Evolutionary conservation across 2,329 filamentous ascomycete species (phyloP), one percentile per base, ranked within the genome.

Genomic region (Sclerotinia trifoliorum): DNA sequence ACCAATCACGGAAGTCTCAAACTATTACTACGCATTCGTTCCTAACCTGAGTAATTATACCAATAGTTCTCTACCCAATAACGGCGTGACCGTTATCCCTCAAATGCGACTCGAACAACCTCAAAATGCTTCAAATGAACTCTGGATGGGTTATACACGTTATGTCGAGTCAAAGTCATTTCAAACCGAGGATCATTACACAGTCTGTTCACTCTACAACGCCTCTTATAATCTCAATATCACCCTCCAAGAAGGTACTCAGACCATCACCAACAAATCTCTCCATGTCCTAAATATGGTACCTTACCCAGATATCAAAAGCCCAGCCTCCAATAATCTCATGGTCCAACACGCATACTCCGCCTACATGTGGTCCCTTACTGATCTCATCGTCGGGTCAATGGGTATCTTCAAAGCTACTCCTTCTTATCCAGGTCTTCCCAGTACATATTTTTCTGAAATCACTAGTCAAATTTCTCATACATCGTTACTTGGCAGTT

Each of bases 331-430:
- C 7, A 54, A 61, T 1, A 21, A 61, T 10, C 49, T 70, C n/a
- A 68, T 65, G 60, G 44, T 56, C 2, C 62, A 63, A 65, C 71
- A 72, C n/a, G 69, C 71, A 7, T 72, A 72, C 29, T 69, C 71
- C 0, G 71, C 71, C 3, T 63, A 70, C 5, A 68, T 72, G 61
- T 70, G 70, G 68, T 66, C 69, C 1, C 8, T 72, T 24, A 69
- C 57, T 0, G 71, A 72, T 46, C 52, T 69, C 11, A 57, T 72
- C 11, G 68, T 71, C 21, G 71, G 70, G 1, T 70, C 70, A 1
- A 71, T 72, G 67, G 71, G 71, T 1, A 65, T 70, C 0, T 70
- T 68, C 32, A 24, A 39, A 39, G 44, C 62, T 2, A 48, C 49
- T 15, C 39, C 63, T 48, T 57, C 52, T 57, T 52, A 39, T 39